A percentile compares a stretch with the other conserved stretches of the same genome.
Conservation (phyloP, 2,329 filamentous ascomycete species). For the Aspergillus awamori region DNA sequence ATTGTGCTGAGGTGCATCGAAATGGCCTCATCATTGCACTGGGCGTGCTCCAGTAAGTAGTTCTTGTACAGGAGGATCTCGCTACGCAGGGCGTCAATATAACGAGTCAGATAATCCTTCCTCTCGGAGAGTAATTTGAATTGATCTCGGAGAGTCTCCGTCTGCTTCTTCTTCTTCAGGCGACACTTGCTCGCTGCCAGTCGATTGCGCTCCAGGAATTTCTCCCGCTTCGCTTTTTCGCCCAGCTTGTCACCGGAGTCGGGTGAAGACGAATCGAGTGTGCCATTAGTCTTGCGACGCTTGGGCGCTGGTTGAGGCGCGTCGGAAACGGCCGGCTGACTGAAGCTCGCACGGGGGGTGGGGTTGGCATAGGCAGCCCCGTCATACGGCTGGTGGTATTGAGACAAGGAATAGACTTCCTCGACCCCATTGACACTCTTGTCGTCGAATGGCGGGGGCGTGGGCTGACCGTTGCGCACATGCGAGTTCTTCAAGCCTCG, state of each 20-base stretch:
- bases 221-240: conserved; percentile 44
- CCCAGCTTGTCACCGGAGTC: not conserved
- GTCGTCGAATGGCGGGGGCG: conserved; percentile 40
- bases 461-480: conserved; percentile 44
- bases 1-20: conserved; percentile 41
- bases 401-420: not conserved
- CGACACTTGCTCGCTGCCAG: conserved; percentile 63
- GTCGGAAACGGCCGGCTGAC: not conserved
- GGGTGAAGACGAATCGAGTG: not conserved
- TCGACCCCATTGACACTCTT: conserved; percentile 12
- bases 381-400: not conserved
- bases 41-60: conserved; percentile 43
- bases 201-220: conserved; percentile 62
- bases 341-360: not conserved
- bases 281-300: not conserved
- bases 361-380: not conserved
- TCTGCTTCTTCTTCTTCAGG: conserved; percentile 63
- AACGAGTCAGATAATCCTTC: conserved; percentile 33
- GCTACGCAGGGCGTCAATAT: conserved; percentile 38
- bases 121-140: conserved; percentile 39
- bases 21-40: conserved; percentile 43
- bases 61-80: conserved; percentile 45
- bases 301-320: not conserved
- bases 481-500: conserved; percentile 38
- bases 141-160: conserved; percentile 50